Conservation (phyloP, 2,329 filamentous ascomycete species). For the Dactylonectria macrodidyma region DNA sequence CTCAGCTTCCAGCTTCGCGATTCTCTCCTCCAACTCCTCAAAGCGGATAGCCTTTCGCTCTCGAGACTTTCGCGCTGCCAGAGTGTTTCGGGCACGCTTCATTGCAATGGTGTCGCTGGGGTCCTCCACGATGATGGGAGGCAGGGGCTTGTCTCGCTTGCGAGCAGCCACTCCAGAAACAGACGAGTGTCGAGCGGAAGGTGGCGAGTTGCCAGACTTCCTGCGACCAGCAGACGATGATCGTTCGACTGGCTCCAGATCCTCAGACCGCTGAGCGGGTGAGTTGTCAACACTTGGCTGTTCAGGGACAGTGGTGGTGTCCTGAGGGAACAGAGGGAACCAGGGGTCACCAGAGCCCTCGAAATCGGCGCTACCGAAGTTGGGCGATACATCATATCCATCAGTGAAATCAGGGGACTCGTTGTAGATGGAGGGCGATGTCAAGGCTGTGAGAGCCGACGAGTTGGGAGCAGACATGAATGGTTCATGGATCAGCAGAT, state of each 20-base stretch:
- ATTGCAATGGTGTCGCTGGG: conserved; percentile 81
- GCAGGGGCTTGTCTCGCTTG: conserved; percentile 85
- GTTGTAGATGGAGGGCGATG: conserved; percentile 84
- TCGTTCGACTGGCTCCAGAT: conserved; percentile 62
- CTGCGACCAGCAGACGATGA: conserved; percentile 57
- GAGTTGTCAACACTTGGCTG: conserved; percentile 56
- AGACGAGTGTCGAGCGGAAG: conserved; percentile 74
- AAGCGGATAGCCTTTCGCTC: conserved; percentile 86
- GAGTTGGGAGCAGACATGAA: conserved; percentile 86
- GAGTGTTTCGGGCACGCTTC: conserved; percentile 94
- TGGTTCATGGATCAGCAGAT: conserved; percentile 79
- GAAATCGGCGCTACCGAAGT: conserved; percentile 76
- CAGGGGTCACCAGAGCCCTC: conserved; percentile 70
- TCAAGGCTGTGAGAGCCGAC: conserved; percentile 84
- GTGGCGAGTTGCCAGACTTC: conserved; percentile 64
- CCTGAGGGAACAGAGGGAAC: conserved; percentile 81
- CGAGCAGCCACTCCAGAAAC: conserved; percentile 80
- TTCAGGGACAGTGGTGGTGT: conserved; percentile 48
- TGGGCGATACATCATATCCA: conserved; percentile 83
- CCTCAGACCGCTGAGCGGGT: conserved; percentile 61
- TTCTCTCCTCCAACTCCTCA: conserved; percentile 80
- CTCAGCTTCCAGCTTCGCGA: conserved; percentile 77
- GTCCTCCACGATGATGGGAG: conserved; percentile 83
- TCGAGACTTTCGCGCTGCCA: conserved; percentile 93
- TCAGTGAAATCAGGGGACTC: conserved; percentile 82